Percentiles rank a stretch among this genome's conserved stretches.
Conservation (phyloP, 164 flowering plant genomes). For the Santalum album region DNA sequence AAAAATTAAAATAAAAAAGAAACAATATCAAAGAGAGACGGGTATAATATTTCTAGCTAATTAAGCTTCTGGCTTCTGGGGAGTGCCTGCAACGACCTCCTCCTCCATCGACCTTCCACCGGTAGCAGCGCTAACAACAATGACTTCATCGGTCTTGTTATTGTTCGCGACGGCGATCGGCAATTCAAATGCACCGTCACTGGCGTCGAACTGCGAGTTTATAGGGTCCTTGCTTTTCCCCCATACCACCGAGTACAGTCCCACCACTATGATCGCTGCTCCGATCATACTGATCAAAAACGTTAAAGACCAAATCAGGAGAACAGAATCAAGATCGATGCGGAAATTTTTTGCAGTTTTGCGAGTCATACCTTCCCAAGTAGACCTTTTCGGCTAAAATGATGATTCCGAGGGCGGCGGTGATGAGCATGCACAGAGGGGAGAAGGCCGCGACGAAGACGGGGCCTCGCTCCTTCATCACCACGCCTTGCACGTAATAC, state of each 20-base stretch:
- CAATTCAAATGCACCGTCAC: background rate
- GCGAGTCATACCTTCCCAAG: conserved; percentile 72
- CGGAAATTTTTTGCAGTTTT: no score
- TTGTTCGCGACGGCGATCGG: background rate
- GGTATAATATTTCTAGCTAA: no score
- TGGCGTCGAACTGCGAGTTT: background rate
- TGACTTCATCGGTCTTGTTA: no score
- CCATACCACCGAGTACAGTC: conserved; percentile 54
- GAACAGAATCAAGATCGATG: no score
- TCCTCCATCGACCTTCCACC: no score
- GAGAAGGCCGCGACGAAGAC: conserved; percentile 81
- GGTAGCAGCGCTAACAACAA: no score
- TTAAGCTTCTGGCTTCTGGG: no score
- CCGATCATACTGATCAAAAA: conserved; percentile 24
- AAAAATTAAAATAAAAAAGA: no score
- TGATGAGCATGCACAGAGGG: conserved; percentile 80
- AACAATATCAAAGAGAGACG: no score
- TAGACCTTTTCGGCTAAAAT: conserved; percentile 60
- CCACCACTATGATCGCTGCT: conserved; percentile 37
- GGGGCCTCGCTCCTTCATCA: conserved; percentile 67
- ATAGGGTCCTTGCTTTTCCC: conserved; percentile 48
- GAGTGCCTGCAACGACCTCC: no score
- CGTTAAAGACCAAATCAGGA: no score
- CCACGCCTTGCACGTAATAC: conserved; percentile 72
- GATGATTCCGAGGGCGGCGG: conserved; percentile 50